phyloP scores from a whole-genome alignment of 1,139 yeast species.

The Hyphopichia fennica region DNA sequence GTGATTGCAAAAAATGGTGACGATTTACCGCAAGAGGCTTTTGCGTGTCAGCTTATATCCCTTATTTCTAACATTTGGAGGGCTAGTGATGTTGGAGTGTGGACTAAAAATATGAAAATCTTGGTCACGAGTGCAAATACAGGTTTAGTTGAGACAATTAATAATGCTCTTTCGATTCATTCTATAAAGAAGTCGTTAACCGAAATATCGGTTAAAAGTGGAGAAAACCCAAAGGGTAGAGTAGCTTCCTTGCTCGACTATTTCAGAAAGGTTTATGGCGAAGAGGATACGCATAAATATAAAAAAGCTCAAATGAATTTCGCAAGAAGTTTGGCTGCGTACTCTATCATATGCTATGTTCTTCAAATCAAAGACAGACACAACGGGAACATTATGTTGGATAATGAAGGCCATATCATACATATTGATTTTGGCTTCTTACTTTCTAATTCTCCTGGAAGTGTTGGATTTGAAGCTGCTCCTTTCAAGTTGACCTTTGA shows the following conservation, averaged over 20 bases:
- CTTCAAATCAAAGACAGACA: slow-evolving; percentile 94
- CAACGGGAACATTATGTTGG: slow-evolving; percentile 93
- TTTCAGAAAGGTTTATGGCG: slow-evolving; percentile 73
- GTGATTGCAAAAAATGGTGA: slow-evolving; percentile 96
- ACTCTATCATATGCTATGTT: slow-evolving; percentile 83
- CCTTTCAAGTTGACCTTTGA: slow-evolving; percentile 91
- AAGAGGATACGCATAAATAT: slow-evolving; percentile 48
- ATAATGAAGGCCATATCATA: slow-evolving; percentile 89
- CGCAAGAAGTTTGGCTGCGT: slow-evolving; percentile 82
- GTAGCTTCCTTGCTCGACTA: slow-evolving; percentile 77
- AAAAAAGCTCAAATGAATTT: slow-evolving; percentile 79
- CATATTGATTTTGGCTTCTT: slow-evolving; percentile 96
- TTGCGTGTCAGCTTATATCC: slow-evolving; percentile 90
- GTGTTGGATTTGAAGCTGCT: slow-evolving; percentile 95
- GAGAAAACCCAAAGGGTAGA: slow-evolving; percentile 66
- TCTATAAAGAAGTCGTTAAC: slow-evolving; percentile 91
- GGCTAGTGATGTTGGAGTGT: slow-evolving; percentile 60
- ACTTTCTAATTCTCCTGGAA: slow-evolving; percentile 91
- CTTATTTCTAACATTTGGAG: slow-evolving; percentile 87
- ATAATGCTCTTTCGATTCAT: slow-evolving; percentile 89
- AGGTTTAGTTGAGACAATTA: slow-evolving; percentile 93
- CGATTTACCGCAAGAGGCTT: slow-evolving; percentile 94
- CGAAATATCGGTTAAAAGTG: slow-evolving; percentile 63
- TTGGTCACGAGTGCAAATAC: slow-evolving; percentile 86
- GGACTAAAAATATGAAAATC: slow-evolving; percentile 94